Evolutionary conservation across 2,329 filamentous ascomycete genomes (phyloP).

Genomic region (Apiospora rasikravindrae): DNA sequence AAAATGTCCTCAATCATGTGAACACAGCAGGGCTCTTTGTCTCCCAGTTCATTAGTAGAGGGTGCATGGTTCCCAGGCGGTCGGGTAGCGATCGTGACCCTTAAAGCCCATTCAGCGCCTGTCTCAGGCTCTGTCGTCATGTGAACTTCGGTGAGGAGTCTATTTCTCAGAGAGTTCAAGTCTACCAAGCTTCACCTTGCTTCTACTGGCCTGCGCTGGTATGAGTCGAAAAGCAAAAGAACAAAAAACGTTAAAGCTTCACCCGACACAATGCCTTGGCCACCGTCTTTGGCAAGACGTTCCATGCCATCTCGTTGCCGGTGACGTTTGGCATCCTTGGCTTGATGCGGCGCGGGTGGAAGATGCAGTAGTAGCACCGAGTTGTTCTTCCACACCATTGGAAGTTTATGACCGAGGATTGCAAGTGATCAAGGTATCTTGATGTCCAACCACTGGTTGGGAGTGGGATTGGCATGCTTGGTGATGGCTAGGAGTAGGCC

Average conservation of each 20-base stretch:
- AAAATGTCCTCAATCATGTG: conserved; percentile 62
- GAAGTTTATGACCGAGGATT: no score
- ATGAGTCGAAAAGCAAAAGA: no score
- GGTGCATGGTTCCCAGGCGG: conserved; percentile 64
- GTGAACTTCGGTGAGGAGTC: neutral
- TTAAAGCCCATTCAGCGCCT: neutral
- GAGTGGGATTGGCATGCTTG: no score
- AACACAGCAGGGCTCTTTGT: conserved; percentile 55
- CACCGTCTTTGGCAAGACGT: neutral
- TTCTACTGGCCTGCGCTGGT: no score
- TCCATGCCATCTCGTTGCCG: neutral
- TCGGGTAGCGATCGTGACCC: conserved; percentile 60
- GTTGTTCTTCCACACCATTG: no score
- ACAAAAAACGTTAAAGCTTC: no score
- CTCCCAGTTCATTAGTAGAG: conserved; percentile 64
- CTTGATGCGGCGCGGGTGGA: no score
- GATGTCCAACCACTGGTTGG: no score
- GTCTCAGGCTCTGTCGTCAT: neutral
- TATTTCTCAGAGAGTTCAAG: neutral
- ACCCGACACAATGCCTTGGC: neutral
- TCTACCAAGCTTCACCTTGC: no score
- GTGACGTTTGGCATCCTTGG: no score
- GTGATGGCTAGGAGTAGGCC: conserved; percentile 45
- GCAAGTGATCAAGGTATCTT: no score
- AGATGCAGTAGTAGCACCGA: no score